A percentile compares a stretch with the other conserved stretches of the same genome.
Conservation (phyloP, 1,284 basidiomycete genomes). For the Sanghuangporus sanghuang region DNA sequence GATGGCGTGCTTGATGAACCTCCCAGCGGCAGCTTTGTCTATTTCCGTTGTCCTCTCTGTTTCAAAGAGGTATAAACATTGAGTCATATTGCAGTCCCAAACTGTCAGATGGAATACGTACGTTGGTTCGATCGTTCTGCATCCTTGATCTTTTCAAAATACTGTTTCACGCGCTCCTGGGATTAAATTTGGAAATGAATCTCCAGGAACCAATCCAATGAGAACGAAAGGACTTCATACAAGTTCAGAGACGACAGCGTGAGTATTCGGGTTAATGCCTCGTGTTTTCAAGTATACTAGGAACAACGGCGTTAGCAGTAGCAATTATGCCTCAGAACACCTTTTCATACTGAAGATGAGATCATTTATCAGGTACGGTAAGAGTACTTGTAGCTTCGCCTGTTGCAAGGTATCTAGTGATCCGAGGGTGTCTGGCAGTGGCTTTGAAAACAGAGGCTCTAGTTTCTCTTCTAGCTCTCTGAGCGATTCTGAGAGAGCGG, state of each 20-base stretch:
- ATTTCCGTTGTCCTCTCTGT: conserved; percentile 44
- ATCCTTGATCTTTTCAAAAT: conserved; percentile 74
- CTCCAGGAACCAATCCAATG: not conserved
- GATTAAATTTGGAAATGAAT: not conserved
- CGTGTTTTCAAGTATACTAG: conserved; percentile 73
- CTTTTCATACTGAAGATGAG: conserved; percentile 65
- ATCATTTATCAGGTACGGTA: conserved; percentile 79
- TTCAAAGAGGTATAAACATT: not conserved
- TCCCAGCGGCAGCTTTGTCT: conserved; percentile 71
- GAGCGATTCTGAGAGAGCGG: conserved; percentile 48
- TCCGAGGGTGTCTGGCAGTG: conserved; percentile 59
- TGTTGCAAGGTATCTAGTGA: conserved; percentile 69
- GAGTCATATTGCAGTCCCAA: not conserved
- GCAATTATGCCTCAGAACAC: conserved; percentile 6
- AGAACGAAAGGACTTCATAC: conserved; percentile 33
- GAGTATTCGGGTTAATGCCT: conserved; percentile 72
- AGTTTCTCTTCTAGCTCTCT: conserved; percentile 61
- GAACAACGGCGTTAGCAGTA: not conserved
- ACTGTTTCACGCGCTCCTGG: conserved; percentile 68
- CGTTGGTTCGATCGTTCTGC: conserved; percentile 64
- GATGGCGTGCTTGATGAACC: conserved; percentile 83
- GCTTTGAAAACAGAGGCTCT: conserved; percentile 56
- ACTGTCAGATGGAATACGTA: conserved; percentile 27
- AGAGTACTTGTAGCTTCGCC: conserved; percentile 67
- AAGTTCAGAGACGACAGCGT: conserved; percentile 68